Evolutionary conservation across 768 basidiomycete genomes (phyloP).

Genomic region (Trametes maxima): DNA sequence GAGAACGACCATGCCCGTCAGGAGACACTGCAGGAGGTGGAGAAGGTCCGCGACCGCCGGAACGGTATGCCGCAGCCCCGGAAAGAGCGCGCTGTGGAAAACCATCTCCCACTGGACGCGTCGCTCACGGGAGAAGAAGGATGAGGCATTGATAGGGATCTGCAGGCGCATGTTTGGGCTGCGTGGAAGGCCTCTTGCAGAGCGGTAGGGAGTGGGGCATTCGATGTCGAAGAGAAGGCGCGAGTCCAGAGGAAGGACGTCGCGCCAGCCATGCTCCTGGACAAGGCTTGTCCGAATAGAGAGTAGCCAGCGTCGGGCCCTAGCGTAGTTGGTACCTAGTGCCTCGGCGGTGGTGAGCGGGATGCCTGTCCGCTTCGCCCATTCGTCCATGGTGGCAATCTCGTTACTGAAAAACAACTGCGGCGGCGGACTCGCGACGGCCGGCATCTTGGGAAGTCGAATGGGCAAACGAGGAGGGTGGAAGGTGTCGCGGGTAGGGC

Average conservation of each 20-base stretch:
- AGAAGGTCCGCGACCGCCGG: slow-evolving; percentile 42
- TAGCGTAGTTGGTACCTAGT: slow-evolving; percentile 77
- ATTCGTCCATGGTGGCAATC: slow-evolving; percentile 80
- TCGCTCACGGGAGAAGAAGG: slow-evolving; percentile 84
- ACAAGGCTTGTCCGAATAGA: slow-evolving; percentile 64
- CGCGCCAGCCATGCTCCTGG: slow-evolving; percentile 70
- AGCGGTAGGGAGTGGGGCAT: slow-evolving; percentile 77
- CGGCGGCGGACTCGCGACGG: slow-evolving; percentile 36
- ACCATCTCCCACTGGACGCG: slow-evolving; percentile 91
- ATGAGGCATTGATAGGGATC: slow-evolving; percentile 76
- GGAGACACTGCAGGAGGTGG: slow-evolving; percentile 43
- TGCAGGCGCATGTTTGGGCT: slow-evolving; percentile 73
- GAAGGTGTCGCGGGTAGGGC: slow-evolving; percentile 19
- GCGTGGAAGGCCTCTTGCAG: slow-evolving; percentile 72
- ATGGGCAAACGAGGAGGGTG: slow-evolving; percentile 19
- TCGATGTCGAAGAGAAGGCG: slow-evolving; percentile 83
- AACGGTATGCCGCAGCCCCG: slow-evolving; percentile 40
- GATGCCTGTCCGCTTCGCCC: slow-evolving; percentile 78
- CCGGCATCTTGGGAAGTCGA: slow-evolving; percentile 29
- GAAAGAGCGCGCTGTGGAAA: slow-evolving; percentile 55
- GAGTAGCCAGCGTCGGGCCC: slow-evolving; percentile 76
- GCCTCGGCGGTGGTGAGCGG: slow-evolving; percentile 84
- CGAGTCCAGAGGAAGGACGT: slow-evolving; percentile 56
- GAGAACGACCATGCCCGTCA: slow-evolving; percentile 49
- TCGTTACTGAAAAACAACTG: slow-evolving; percentile 80